Percentiles rank a stretch among this genome's conserved stretches.
Conservation (phyloP, 2,329 filamentous ascomycete species). For the Mycogone perniciosa region DNA sequence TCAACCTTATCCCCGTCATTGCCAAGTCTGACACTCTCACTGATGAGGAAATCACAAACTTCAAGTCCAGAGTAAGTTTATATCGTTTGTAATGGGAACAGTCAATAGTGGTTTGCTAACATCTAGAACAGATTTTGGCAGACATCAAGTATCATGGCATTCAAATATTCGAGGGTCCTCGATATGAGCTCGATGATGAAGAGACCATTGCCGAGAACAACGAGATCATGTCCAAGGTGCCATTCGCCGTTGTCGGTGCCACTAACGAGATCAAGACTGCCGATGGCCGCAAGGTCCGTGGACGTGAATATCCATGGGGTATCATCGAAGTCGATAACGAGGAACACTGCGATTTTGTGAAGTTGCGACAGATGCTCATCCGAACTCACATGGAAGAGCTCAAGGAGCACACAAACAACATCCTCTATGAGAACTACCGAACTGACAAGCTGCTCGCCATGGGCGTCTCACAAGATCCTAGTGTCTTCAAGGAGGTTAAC, state of each 20-base stretch:
- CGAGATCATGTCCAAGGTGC: constrained; percentile 99
- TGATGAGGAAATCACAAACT: constrained; percentile 87
- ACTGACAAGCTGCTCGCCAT: constrained; percentile 98
- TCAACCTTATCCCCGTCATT: constrained; percentile 98
- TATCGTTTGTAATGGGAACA: neutral
- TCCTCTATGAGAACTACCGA: constrained; percentile 98
- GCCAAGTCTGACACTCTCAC: constrained; percentile 98
- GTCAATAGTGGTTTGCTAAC: neutral
- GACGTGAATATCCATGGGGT: constrained; percentile 96
- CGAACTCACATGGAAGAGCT: constrained; percentile 99
- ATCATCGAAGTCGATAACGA: constrained; percentile 99
- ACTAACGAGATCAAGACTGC: constrained; percentile 88
- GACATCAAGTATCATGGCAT: constrained; percentile 97
- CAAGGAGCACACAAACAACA: constrained; percentile 99
- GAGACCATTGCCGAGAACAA: constrained; percentile 99
- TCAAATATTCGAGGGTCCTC: constrained; percentile 97
- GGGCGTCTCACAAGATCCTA: constrained; percentile 97
- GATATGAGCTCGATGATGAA: constrained; percentile 97
- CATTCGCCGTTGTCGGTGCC: constrained; percentile 95
- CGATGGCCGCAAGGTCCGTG: constrained; percentile 92
- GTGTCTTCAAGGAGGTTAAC: constrained; percentile 99
- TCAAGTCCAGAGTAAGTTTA: constrained; percentile 89
- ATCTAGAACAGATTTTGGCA: constrained; percentile 67
- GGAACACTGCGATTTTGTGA: constrained; percentile 99
- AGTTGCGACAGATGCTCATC: constrained; percentile 99